phyloP scores from a whole-genome alignment of 345 rosid genomes.

The Gossypium turneri region DNA sequence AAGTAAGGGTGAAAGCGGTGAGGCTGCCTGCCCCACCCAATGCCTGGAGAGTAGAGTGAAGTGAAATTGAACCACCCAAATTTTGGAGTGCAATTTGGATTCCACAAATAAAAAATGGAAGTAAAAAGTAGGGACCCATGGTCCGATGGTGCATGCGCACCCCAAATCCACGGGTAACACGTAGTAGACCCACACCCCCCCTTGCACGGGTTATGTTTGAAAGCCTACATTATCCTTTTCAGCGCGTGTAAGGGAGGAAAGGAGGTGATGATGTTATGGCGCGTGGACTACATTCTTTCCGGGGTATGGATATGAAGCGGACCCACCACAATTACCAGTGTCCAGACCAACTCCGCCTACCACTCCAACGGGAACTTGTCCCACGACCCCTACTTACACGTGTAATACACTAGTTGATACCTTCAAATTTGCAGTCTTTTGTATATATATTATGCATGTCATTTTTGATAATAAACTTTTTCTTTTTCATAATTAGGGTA shows the following conservation, averaged over 20 bases:
- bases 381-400: not conserved
- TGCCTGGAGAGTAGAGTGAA: not conserved
- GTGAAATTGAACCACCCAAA: not conserved
- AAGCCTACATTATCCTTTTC: not conserved
- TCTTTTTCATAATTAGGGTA: too few species aligned
- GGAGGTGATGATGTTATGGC: not conserved
- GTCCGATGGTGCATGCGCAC: conserved; percentile 6
- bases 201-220: not conserved
- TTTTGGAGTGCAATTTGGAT: not conserved
- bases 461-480: not conserved
- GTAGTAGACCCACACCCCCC: not conserved
- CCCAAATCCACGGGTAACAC: not conserved
- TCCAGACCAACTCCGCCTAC: conserved; percentile 2
- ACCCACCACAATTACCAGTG: conserved; percentile 7
- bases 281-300: not conserved
- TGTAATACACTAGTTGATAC: not conserved
- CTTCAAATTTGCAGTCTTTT: not conserved
- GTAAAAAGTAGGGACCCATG: not conserved
- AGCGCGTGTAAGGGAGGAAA: not conserved
- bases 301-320: conserved; percentile 2
- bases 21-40: not conserved
- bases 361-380: not conserved
- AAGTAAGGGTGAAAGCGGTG: not conserved
- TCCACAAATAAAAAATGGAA: not conserved
- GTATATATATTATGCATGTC: too few species aligned